Percentiles rank a stretch among this genome's conserved stretches.
phyloP scores from a whole-genome alignment of 1,139 yeast species.

The Pichia sp. region DNA sequence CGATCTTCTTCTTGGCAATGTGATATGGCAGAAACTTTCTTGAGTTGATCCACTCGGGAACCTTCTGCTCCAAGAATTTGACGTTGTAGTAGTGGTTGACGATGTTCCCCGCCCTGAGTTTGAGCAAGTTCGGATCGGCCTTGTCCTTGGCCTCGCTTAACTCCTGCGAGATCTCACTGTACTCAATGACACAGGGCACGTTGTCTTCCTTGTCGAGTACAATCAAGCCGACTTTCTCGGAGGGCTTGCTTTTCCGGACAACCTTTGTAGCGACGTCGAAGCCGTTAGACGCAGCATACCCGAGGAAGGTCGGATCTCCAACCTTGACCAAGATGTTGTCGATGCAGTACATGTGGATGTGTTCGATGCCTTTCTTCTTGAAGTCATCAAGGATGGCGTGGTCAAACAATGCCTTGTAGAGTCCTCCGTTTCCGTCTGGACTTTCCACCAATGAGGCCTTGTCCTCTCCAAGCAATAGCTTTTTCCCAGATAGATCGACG shows the following conservation, averaged over 20 bases:
- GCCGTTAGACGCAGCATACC: constrained; percentile 66
- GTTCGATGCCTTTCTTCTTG: constrained; percentile 66
- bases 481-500: constrained; percentile 63
- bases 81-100: constrained; percentile 95
- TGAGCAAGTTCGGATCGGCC: constrained; percentile 49
- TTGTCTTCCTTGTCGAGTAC: constrained; percentile 60
- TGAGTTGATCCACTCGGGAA: constrained; percentile 69
- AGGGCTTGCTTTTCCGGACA: constrained; percentile 85
- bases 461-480: constrained; percentile 57
- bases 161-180: constrained; percentile 79
- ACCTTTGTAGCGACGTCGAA: constrained; percentile 89
- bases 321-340: constrained; percentile 90
- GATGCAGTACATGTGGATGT: constrained; percentile 94
- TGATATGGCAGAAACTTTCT: constrained; percentile 80
- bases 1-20: constrained; percentile 85
- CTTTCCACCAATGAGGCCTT: constrained; percentile 65
- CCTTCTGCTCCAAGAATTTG: constrained; percentile 53
- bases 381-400: constrained; percentile 70
- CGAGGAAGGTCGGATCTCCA: constrained; percentile 91
- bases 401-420: constrained; percentile 75
- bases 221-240: constrained; percentile 88
- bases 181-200: constrained; percentile 89
- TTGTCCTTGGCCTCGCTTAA: constrained; percentile 58
- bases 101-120: constrained; percentile 90
- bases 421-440: constrained; percentile 98